Evolutionary conservation across 1,139 yeast genomes (phyloP), one percentile per base, ranked within the genome.

Genomic region (Suhomyces guaymorum): DNA sequence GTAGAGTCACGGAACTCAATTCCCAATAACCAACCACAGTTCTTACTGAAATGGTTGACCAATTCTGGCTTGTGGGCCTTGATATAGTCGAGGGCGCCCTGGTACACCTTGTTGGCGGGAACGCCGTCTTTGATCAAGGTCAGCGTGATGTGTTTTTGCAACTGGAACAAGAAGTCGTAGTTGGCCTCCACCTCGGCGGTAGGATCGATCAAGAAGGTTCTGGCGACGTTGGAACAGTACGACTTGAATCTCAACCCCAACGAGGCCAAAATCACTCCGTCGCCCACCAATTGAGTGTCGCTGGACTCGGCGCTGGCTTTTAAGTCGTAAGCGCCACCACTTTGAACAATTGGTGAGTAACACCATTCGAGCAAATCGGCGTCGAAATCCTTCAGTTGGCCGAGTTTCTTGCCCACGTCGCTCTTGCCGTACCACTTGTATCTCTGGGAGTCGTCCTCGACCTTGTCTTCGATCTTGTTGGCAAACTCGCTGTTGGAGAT

Each of bases 171-270:
- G 49, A 87, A 80, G 42, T 84, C 92, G 59, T 90, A 92, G 59
- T 86, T 83, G 32, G 69, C 67, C 47, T 85, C 94, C 70, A 88
- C 82, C 45, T 79, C 82, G 37, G 79, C 76, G 4, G 95, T 75
- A 9, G 97, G 97, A 55, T 89, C 96, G 54, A 92, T 87, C 54
- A 92, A 69, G 52, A 86, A 92, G 1, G 97, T 86, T 59, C 98
- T 76, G 9, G 84, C 92, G 34, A 90, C 69, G 51, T 87, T 88
- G 4, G 97, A 82, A 60, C 97, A 88, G 61, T 92, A 92, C 26
- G 87, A 81, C 56, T 82, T 86, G 65, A 89, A 92, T 51, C 97
- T 76, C 46, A 90, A 71, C 33, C 97, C 97, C 45, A 94, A 65
- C 3, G 95, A 82, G 8, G 96, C 78, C 48, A 89, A 63, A 34